Base-by-base conservation (phyloP, 1,284 basidiomycete genomes). In the Pisolithus thermaeus region DNA sequence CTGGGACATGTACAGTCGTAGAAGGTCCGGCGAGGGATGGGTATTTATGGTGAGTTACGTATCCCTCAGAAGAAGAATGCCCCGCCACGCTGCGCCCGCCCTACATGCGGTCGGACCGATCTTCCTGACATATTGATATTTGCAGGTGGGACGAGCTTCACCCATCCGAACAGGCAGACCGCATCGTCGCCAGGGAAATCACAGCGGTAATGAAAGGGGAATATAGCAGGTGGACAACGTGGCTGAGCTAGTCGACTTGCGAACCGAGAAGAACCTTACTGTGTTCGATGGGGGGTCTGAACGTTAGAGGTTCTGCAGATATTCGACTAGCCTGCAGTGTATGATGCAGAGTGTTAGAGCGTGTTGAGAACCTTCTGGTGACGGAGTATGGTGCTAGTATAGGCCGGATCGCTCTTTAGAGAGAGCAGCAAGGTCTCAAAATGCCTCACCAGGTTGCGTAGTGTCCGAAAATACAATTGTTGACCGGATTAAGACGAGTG, bases 121-220 rank as follows among this genome's bases (percentile, higher is more conserved):
- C n/a, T 14, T 37, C 16, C 41, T 54, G 40, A 40, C 48, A 16
- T 4, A n/a, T 7, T 43, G 20, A 25, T 35, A 11, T 35, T 7
- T 6, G 12, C 16, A 63, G 70, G 65, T 65, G 60, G 23, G 63
- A 67, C 42, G 61, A 67, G n/a, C 56, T 64, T 11, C 63, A 65
- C 46, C 52, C 63, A 22, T 67, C 66, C 0, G 61, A 70, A 49
- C 69, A 72, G 52, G 55, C 62, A 3, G 62, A 65, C n/a, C 62
- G 69, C 23, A 57, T 66, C 35, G 36, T 71, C 7, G 66, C 68
- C 12, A 51, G 59, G 20, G 64, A 70, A 48, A 62, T 70, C 3
- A 51, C 63, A 0, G 52, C 58, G 3, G 58, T 61, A 3, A 58
- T 67, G 49, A 52, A 56, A 27, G 65, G 61, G n/a, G 50, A 57